These are phyloP conservation scores for Cornus florida DNA, from an alignment of 148 eudicot species.

Conservation along the genomic window DNA sequence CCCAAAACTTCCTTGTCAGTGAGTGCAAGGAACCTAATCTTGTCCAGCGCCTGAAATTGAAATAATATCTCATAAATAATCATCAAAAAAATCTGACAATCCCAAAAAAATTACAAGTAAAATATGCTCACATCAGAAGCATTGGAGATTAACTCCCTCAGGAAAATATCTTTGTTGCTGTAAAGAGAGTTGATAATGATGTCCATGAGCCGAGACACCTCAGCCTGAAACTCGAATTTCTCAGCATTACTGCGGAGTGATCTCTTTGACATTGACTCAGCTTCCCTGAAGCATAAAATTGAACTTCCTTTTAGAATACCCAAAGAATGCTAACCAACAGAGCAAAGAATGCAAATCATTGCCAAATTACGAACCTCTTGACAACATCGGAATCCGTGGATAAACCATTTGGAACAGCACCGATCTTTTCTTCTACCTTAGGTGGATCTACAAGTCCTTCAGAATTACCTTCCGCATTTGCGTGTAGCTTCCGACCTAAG, in stretches of 20 bases:
- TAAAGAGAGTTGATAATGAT: constrained; percentile 93
- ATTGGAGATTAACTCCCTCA: constrained; percentile 96
- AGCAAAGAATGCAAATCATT: not conserved
- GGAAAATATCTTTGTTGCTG: constrained; percentile 96
- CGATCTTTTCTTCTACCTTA: constrained; percentile 86
- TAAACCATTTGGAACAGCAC: constrained; percentile 84
- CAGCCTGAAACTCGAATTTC: constrained; percentile 99
- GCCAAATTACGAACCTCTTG: constrained; percentile 50
- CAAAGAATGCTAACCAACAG: not conserved
- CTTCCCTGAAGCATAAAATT: constrained; percentile 54
- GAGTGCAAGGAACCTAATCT: constrained; percentile 88
- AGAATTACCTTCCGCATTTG: constrained; percentile 73
- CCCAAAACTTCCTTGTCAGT: constrained; percentile 94
- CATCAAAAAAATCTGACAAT: not conserved
- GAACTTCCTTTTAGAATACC: not conserved
- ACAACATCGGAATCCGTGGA: constrained; percentile 95
- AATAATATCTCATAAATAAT: not conserved
- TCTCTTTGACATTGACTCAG: constrained; percentile 88
- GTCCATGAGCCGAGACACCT: constrained; percentile 99
- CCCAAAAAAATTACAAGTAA: not conserved
- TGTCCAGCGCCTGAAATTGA: constrained; percentile 78
- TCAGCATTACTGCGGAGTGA: constrained; percentile 80
- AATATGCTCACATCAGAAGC: constrained; percentile 84
- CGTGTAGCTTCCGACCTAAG: constrained; percentile 76
- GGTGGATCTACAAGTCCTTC: constrained; percentile 78